These are phyloP conservation scores for Grigorovia humatica DNA, from an alignment of 805 yeast genomes.

Conservation along the genomic window DNA sequence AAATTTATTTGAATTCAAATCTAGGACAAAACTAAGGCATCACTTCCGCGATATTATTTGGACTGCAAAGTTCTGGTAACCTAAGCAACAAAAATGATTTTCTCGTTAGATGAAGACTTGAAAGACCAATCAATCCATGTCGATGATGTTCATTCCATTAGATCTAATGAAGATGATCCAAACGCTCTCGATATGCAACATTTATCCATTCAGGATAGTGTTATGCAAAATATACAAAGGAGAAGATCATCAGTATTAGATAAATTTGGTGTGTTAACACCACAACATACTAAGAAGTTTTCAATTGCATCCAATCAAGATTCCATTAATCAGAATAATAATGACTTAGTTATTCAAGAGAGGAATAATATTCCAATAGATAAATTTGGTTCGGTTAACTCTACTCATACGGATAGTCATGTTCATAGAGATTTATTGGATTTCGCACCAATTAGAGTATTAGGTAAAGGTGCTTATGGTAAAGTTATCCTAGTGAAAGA, in stretches of 20 bases:
- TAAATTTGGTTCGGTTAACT: no score
- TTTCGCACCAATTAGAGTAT: slow-evolving; percentile 63
- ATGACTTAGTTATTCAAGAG: background rate
- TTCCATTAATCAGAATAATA: background rate
- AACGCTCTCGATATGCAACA: slow-evolving; percentile 1
- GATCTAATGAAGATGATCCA: background rate
- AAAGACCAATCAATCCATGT: background rate
- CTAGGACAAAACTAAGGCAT: no score
- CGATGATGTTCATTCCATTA: background rate
- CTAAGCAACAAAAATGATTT: slow-evolving; percentile 10
- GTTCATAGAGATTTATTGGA: slow-evolving; percentile 33
- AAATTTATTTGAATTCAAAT: no score
- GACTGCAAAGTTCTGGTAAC: background rate
- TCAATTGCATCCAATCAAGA: slow-evolving; percentile 6
- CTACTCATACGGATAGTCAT: background rate
- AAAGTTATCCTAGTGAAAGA: slow-evolving; percentile 74
- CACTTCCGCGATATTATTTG: no score
- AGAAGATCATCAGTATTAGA: slow-evolving; percentile 25
- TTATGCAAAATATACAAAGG: slow-evolving; percentile 8
- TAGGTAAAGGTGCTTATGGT: slow-evolving; percentile 86
- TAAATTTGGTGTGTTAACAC: slow-evolving; percentile 22
- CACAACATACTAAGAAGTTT: slow-evolving; percentile 19
- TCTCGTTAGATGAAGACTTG: slow-evolving; percentile 19
- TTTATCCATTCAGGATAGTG: background rate
- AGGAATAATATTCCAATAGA: background rate